Conservation (phyloP, 1,139 yeast genomes). For the Candida sp. region DNA sequence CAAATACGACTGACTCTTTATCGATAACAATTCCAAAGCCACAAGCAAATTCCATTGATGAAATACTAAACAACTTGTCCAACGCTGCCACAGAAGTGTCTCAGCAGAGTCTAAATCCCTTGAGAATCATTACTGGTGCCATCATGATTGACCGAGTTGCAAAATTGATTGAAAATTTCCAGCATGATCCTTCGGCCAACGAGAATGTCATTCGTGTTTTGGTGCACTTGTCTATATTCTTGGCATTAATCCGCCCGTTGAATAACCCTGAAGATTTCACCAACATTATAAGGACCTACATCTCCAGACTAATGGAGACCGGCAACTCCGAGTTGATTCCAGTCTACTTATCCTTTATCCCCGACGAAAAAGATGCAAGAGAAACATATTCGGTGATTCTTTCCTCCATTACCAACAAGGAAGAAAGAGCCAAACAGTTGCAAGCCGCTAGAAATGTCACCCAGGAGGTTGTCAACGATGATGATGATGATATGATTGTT, state of each 20-base stretch:
- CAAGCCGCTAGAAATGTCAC: slow-evolving; percentile 51
- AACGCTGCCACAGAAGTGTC: slow-evolving; percentile 31
- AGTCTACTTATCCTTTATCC: slow-evolving; percentile 42
- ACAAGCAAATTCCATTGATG: slow-evolving; percentile 44
- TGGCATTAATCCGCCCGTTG: slow-evolving; percentile 50
- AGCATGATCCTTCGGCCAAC: slow-evolving; percentile 29
- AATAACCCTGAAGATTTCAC: slow-evolving; percentile 48
- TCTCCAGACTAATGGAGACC: slow-evolving; percentile 39
- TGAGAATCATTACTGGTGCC: slow-evolving; percentile 78
- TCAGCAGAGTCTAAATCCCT: slow-evolving; percentile 66
- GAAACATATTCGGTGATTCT: slow-evolving; percentile 74
- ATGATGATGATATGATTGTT: slow-evolving; percentile 18
- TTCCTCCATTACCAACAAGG: slow-evolving; percentile 56
- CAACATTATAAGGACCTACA: slow-evolving; percentile 49
- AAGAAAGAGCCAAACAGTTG: slow-evolving; percentile 61
- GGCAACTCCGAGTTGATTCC: slow-evolving; percentile 34
- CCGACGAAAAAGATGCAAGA: slow-evolving; percentile 55
- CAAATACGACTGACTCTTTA: slow-evolving; percentile 19
- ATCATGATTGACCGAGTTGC: slow-evolving; percentile 65
- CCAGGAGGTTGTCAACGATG: slow-evolving; percentile 9
- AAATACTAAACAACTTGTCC: slow-evolving; percentile 63
- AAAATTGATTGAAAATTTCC: slow-evolving; percentile 36
- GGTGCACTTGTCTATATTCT: slow-evolving; percentile 71
- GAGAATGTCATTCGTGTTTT: slow-evolving; percentile 71
- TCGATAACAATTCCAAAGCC: slow-evolving; percentile 45